Conservation (phyloP, 495 filamentous ascomycete species). For the Pyrenopolyporus hunteri region DNA sequence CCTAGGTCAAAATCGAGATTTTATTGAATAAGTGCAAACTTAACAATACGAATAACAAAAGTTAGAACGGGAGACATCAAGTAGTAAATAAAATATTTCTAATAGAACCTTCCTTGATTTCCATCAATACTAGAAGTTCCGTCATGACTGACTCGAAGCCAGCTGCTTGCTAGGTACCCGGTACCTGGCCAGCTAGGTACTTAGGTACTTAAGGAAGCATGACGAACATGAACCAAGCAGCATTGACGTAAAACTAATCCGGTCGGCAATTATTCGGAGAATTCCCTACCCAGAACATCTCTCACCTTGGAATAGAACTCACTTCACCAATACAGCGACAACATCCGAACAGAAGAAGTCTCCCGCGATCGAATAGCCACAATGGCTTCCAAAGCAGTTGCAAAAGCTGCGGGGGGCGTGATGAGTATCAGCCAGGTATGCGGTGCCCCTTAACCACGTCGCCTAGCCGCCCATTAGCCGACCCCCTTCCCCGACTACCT, state of each 20-base stretch:
- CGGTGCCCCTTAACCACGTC: neutral
- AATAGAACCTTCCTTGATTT: too few relatives aligned
- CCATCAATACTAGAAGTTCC: too few relatives aligned
- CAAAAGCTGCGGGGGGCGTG: slow-evolving; percentile 55
- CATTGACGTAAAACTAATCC: slow-evolving; percentile 33
- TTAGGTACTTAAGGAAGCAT: neutral
- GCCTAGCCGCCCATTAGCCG: neutral
- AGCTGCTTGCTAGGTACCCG: neutral
- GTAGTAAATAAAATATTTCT: too few relatives aligned
- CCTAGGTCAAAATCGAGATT: too few relatives aligned
- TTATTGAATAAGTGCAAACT: too few relatives aligned
- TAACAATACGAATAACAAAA: too few relatives aligned
- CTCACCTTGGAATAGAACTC: slow-evolving; percentile 24
- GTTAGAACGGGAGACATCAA: too few relatives aligned
- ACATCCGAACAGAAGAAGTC: slow-evolving; percentile 15
- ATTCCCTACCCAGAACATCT: slow-evolving; percentile 8
- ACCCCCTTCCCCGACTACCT: too few relatives aligned
- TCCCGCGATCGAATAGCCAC: slow-evolving; percentile 37
- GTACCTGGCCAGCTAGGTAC: too few relatives aligned
- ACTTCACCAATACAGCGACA: slow-evolving; percentile 25
- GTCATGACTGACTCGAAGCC: neutral
- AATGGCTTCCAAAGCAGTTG: slow-evolving; percentile 62
- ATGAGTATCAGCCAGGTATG: slow-evolving; percentile 55
- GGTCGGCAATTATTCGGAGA: slow-evolving; percentile 38
- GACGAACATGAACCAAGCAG: slow-evolving; percentile 12